Evolutionary conservation across 2,329 filamentous ascomycete species (phyloP).

Genomic region (Penicillium italicum): DNA sequence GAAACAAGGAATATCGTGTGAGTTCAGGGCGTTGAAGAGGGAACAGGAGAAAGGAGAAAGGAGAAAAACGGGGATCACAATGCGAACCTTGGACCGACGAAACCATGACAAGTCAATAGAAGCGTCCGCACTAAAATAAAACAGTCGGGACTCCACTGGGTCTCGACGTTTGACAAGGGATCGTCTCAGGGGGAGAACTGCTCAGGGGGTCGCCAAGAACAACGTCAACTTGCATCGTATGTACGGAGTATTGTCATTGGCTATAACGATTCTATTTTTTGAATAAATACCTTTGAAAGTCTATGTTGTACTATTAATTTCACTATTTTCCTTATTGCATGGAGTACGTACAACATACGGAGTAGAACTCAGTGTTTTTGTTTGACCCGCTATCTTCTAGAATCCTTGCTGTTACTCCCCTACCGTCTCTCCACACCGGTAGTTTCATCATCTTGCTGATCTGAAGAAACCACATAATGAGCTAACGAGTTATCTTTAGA

Average conservation of each 20-base stretch:
- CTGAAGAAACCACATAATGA: background rate
- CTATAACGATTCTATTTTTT: background rate
- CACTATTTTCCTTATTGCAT: too few relatives aligned
- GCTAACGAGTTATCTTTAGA: background rate
- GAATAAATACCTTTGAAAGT: background rate
- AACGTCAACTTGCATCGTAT: background rate
- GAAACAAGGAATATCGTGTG: background rate
- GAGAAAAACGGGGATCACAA: conserved; percentile 27
- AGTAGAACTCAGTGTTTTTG: background rate
- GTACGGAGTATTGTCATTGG: background rate
- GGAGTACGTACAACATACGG: too few relatives aligned
- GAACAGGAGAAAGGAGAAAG: conserved; percentile 8
- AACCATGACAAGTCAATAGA: conserved; percentile 5
- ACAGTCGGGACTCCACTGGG: background rate
- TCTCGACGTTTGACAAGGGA: conserved; percentile 4
- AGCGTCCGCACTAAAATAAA: conserved; percentile 14
- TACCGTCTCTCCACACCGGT: conserved; percentile 8
- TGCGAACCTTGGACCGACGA: conserved; percentile 11
- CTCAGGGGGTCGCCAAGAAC: conserved; percentile 15
- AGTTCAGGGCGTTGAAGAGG: background rate
- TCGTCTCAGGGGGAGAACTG: conserved; percentile 11
- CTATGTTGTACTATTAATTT: background rate
- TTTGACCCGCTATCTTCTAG: conserved; percentile 13
- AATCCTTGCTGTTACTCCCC: background rate
- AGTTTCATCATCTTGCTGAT: background rate